These are phyloP conservation scores for Trichoderma koningii DNA, from an alignment of 2,329 filamentous ascomycete species.

Conservation along the genomic window DNA sequence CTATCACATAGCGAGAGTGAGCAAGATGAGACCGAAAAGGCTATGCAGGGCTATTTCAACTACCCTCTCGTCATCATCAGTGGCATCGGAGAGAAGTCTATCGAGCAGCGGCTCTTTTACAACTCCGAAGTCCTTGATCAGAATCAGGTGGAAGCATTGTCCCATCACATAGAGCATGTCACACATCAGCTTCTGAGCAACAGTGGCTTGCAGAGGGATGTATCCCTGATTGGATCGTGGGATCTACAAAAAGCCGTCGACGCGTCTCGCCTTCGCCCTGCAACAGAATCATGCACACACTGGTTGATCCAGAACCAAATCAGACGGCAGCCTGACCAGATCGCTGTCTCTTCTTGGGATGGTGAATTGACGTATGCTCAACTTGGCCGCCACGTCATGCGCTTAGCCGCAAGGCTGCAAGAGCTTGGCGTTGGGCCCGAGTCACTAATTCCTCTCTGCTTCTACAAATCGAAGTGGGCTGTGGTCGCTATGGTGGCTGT, in stretches of 20 bases:
- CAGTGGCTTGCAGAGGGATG: not conserved
- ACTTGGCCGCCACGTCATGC: not conserved
- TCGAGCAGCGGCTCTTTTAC: conserved; percentile 13
- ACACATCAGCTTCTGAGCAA: conserved; percentile 16
- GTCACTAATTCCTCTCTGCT: conserved; percentile 27
- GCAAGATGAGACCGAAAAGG: not conserved
- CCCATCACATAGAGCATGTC: conserved; percentile 11
- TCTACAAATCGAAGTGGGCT: conserved; percentile 29
- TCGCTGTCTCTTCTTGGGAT: conserved; percentile 21
- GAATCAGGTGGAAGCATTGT: conserved; percentile 6
- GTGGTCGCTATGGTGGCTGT: conserved; percentile 29
- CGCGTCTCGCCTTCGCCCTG: not conserved
- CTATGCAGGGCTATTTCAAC: conserved; percentile 20
- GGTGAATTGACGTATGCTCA: conserved; percentile 13
- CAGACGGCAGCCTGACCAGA: not conserved
- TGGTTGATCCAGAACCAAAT: conserved; percentile 5
- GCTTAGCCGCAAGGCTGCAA: conserved; percentile 13
- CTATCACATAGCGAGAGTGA: not conserved
- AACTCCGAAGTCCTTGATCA: conserved; percentile 3
- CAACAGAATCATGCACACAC: conserved; percentile 12
- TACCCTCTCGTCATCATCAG: conserved; percentile 10
- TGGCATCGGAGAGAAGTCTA: not conserved
- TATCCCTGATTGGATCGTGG: conserved; percentile 7
- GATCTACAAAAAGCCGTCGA: conserved; percentile 9
- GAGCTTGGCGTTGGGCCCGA: conserved; percentile 11